Conservation (phyloP, 2,329 filamentous ascomycete genomes). For the Fusarium anguioides region DNA sequence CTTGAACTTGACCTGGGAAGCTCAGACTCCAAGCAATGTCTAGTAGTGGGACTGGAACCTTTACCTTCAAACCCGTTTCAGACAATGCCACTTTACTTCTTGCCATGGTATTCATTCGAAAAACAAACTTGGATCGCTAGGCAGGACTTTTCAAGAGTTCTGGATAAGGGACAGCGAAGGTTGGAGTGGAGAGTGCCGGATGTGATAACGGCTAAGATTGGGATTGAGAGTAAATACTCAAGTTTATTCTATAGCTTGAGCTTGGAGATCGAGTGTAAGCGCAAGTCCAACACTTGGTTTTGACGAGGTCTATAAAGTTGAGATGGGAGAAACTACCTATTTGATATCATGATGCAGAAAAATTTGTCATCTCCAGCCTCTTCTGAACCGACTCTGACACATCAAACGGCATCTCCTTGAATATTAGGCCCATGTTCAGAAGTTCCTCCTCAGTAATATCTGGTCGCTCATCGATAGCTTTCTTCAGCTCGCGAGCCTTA, state of each 20-base stretch:
- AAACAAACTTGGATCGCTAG: conserved; percentile 26
- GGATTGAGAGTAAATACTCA: conserved; percentile 42
- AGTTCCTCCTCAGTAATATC: conserved; percentile 52
- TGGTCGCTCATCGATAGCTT: conserved; percentile 55
- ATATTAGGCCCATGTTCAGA: conserved; percentile 53
- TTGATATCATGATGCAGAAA: background rate
- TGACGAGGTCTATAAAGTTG: background rate
- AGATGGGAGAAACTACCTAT: no score
- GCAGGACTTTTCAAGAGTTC: conserved; percentile 30
- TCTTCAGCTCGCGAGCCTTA: conserved; percentile 60
- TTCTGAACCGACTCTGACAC: conserved; percentile 53
- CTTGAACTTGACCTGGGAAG: conserved; percentile 38
- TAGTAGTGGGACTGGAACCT: conserved; percentile 44
- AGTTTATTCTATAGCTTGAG: conserved; percentile 42
- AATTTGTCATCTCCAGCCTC: conserved; percentile 48
- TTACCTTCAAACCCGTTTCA: conserved; percentile 42
- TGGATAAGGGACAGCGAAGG: conserved; percentile 32
- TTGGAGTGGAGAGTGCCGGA: conserved; percentile 21
- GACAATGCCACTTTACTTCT: conserved; percentile 43
- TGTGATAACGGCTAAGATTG: conserved; percentile 29
- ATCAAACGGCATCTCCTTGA: conserved; percentile 56
- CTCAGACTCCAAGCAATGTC: conserved; percentile 31
- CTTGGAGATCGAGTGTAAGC: conserved; percentile 16
- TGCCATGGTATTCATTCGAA: conserved; percentile 47
- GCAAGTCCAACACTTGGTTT: conserved; percentile 33